phyloP scores from a whole-genome alignment of 2,329 filamentous ascomycete species.

The Scytalidium lignicola region DNA sequence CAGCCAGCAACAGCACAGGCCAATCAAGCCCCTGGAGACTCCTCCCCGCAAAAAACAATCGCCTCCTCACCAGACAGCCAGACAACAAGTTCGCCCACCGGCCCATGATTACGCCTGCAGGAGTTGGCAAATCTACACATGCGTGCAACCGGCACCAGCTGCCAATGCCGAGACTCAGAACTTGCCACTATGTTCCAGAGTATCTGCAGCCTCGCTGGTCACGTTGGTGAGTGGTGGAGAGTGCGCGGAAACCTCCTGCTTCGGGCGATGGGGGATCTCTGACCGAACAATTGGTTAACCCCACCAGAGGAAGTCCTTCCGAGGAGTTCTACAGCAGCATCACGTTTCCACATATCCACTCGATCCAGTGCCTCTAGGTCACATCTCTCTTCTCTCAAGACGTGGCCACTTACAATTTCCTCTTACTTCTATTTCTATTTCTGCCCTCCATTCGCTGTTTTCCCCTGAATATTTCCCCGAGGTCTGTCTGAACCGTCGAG shows the following conservation, averaged over 20 bases:
- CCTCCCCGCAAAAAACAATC: too few relatives aligned
- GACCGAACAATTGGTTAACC: slow-evolving; percentile 13
- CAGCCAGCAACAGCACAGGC: too few relatives aligned
- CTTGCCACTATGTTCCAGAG: neutral
- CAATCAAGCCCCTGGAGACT: too few relatives aligned
- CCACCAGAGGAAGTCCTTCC: slow-evolving; percentile 4
- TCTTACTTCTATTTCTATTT: neutral
- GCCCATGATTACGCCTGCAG: too few relatives aligned
- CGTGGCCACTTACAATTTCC: neutral
- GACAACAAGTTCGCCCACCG: too few relatives aligned
- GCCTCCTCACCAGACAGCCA: too few relatives aligned
- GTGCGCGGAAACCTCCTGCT: too few relatives aligned
- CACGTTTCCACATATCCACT: neutral
- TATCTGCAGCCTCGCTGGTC: neutral
- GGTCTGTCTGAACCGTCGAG: neutral
- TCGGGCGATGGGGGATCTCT: slow-evolving; percentile 11
- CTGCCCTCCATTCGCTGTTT: neutral
- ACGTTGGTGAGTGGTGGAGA: neutral
- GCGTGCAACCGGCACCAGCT: too few relatives aligned
- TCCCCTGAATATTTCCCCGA: neutral
- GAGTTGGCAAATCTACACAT: too few relatives aligned
- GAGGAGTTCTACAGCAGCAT: neutral
- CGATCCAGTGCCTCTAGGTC: too few relatives aligned
- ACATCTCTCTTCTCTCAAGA: neutral
- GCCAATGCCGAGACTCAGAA: neutral